Evolutionary conservation across 495 filamentous ascomycete species (phyloP), one percentile per base, ranked within the genome.

Genomic region (Penicillium steckii): DNA sequence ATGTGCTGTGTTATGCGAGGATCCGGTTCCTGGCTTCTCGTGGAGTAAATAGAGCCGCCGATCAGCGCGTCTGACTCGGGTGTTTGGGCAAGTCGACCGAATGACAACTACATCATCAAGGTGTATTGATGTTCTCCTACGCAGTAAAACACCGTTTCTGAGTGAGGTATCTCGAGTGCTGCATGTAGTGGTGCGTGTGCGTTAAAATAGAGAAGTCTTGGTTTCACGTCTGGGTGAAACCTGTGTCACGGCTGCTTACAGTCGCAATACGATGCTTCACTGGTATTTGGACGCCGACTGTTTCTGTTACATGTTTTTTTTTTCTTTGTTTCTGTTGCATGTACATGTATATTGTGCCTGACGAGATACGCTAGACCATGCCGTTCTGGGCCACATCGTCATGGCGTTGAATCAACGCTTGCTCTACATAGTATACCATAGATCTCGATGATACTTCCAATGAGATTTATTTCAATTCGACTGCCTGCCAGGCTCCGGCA

Each of bases 401-500:
- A 37, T 15, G n/a, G n/a, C 15, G 33, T 15, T n/a, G 13, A 15
- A 15, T 4, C 33, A 15, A 37, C 8, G 33, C 33, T 7, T 7
- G 7, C 13, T 12, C 15, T 37, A 7, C n/a, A n/a, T 18, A 19
- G 33, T 37, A 12, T n/a, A 37, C 33, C n/a, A n/a, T 13, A n/a
- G 15, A 37, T 15, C n/a, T 13, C 15, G 33, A 37, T 7, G 33
- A 37, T 18, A n/a, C 33, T 37, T 12, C 18, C 29, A n/a, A 21
- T 52, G 27, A 37, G n/a, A 13, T 44, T 26, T 47, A 37, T 48
- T 48, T 30, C 48, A 48, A 27, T 49, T 17, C 46, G 18, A 43
- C 41, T 50, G 48, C 48, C 48, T 50, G 17, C 8, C 13, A 33
- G 48, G 33, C 46, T 40, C n/a, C 33, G 33, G 25, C 22, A 41